phyloP scores from a whole-genome alignment of 768 basidiomycete species.

The Boletellus ananiceps region DNA sequence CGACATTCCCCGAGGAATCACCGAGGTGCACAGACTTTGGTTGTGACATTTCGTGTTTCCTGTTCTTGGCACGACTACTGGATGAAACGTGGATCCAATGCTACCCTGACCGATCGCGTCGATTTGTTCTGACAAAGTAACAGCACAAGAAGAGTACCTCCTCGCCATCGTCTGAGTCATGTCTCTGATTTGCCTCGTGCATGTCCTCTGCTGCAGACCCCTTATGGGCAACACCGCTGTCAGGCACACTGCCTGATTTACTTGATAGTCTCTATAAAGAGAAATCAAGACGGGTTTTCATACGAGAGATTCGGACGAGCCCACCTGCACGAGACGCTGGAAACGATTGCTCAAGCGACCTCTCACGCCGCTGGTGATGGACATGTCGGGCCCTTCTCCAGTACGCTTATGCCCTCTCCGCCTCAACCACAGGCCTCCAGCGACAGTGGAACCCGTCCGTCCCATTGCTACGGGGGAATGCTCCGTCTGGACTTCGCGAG shows the following conservation, averaged over 20 bases:
- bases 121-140: slow-evolving; percentile 22
- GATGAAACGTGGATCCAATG: not conserved
- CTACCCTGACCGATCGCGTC: slow-evolving; percentile 6
- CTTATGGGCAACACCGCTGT: not conserved
- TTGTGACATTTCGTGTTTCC: no score
- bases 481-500: slow-evolving; percentile 6
- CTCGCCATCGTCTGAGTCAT: slow-evolving; percentile 10
- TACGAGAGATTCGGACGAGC: not conserved
- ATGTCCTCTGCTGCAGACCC: not conserved
- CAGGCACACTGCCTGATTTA: not conserved
- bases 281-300: not conserved
- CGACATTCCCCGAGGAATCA: no score
- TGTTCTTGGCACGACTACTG: no score
- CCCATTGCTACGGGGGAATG: not conserved
- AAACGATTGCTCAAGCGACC: slow-evolving; percentile 9
- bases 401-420: slow-evolving; percentile 1
- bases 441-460: not conserved
- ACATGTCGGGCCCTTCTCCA: not conserved
- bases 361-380: not conserved
- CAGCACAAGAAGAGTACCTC: slow-evolving; percentile 25
- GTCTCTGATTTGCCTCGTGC: not conserved
- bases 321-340: slow-evolving; percentile 16
- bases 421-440: slow-evolving; percentile 14
- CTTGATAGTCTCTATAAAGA: slow-evolving; percentile 7
- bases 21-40: no score